These are phyloP conservation scores for Dactylella cylindrospora DNA, from an alignment of 2,329 filamentous ascomycete species.

Conservation along the genomic window DNA sequence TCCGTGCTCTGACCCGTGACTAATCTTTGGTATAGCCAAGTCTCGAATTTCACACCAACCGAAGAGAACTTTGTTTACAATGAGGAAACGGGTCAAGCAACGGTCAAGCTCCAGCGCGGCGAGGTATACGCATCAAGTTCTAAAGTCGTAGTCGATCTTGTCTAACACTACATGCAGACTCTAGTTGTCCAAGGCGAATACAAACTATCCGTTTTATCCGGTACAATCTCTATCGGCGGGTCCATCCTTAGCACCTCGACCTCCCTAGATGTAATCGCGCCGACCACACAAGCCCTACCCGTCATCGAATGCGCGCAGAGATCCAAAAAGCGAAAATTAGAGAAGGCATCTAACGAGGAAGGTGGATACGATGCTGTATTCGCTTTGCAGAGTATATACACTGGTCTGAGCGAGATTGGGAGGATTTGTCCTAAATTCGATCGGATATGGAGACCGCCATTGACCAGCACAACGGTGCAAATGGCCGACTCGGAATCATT, in stretches of 20 bases:
- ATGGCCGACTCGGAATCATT: conserved; percentile 48
- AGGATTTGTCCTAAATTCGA: conserved; percentile 67
- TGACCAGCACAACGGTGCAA: conserved; percentile 52
- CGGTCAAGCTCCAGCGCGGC: conserved; percentile 43
- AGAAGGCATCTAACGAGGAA: conserved; percentile 27
- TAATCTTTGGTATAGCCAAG: conserved; percentile 17
- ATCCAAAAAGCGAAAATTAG: conserved; percentile 34
- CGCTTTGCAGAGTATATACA: conserved; percentile 58
- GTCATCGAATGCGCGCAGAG: conserved; percentile 60
- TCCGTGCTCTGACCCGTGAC: neutral
- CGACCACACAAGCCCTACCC: conserved; percentile 69
- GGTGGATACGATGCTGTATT: conserved; percentile 58
- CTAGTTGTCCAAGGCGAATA: conserved; percentile 69
- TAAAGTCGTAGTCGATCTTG: conserved; percentile 1
- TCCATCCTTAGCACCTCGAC: conserved; percentile 61
- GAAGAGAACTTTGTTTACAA: conserved; percentile 42
- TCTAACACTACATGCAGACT: conserved; percentile 54
- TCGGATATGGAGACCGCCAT: conserved; percentile 61
- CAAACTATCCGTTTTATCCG: conserved; percentile 63
- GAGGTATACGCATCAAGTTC: conserved; percentile 37
- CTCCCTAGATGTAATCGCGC: conserved; percentile 62
- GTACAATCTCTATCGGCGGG: conserved; percentile 67
- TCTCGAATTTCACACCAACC: conserved; percentile 47
- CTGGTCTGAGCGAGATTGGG: conserved; percentile 59
- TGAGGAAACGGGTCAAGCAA: conserved; percentile 11